A percentile compares a stretch with the other conserved stretches of the same genome.
phyloP scores from a whole-genome alignment of 768 basidiomycete species.

The Tricholoma sp. region DNA sequence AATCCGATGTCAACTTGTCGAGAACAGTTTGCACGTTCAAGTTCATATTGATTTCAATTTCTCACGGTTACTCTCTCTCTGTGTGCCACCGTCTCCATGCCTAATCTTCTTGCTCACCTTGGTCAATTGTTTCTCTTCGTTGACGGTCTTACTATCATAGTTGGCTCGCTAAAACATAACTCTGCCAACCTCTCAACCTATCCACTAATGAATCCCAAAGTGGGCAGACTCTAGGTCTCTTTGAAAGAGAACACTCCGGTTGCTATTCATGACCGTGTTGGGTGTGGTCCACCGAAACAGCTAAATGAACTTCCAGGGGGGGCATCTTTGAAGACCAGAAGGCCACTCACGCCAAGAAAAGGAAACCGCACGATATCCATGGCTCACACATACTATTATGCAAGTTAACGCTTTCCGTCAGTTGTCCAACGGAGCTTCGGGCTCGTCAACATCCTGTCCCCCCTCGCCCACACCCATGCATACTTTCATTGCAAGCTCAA shows the following conservation, averaged over 20 bases:
- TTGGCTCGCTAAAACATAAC: neutral
- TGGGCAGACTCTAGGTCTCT: neutral
- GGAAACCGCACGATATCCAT: neutral
- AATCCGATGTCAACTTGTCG: too few relatives aligned
- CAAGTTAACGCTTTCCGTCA: neutral
- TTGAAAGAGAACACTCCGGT: neutral
- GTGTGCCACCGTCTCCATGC: too few relatives aligned
- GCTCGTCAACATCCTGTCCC: neutral
- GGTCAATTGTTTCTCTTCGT: neutral
- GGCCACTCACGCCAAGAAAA: neutral
- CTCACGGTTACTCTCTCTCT: neutral
- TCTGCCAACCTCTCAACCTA: neutral
- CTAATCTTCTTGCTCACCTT: neutral
- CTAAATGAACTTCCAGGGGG: neutral
- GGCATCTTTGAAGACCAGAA: neutral
- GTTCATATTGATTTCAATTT: neutral
- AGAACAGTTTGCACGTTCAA: too few relatives aligned
- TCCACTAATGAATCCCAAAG: neutral
- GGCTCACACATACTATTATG: neutral
- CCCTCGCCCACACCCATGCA: neutral
- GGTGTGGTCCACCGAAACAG: neutral
- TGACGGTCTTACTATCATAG: neutral
- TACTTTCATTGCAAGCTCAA: neutral
- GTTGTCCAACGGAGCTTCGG: neutral
- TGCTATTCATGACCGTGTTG: neutral